Percentiles rank a stretch among this genome's conserved stretches.
phyloP scores from a whole-genome alignment of 129 eudicot species.

The carrot (Daucus carota) region DH1_v3.0 NC_030385.2:38477001-38477500 shows the following conservation, averaged over 20 bases:
- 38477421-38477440: neutral
- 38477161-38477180: slow-evolving; percentile 16
- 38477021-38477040: slow-evolving; percentile 6
- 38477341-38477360: slow-evolving; percentile 39
- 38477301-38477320: slow-evolving; percentile 33
- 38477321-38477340: slow-evolving; percentile 35
- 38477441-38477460: neutral
- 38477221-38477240: slow-evolving; percentile 23
- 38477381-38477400: slow-evolving; percentile 14
- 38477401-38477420: neutral
- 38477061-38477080: neutral
- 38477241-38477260: slow-evolving; percentile 31
- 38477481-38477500: slow-evolving; percentile 22
- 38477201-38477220: slow-evolving; percentile 19
- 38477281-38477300: slow-evolving; percentile 21
- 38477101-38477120: neutral
- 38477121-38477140: too few relatives aligned
- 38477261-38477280: slow-evolving; percentile 31
- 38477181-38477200: slow-evolving; percentile 32
- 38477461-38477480: neutral
- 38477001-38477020: neutral
- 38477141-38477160: neutral
- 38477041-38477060: neutral
- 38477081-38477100: neutral
- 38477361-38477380: slow-evolving; percentile 33